Percentiles rank a stretch among this genome's conserved stretches.
phyloP scores from a whole-genome alignment of 2,329 filamentous ascomycete species.

The Thermoascus crustaceus region DNA sequence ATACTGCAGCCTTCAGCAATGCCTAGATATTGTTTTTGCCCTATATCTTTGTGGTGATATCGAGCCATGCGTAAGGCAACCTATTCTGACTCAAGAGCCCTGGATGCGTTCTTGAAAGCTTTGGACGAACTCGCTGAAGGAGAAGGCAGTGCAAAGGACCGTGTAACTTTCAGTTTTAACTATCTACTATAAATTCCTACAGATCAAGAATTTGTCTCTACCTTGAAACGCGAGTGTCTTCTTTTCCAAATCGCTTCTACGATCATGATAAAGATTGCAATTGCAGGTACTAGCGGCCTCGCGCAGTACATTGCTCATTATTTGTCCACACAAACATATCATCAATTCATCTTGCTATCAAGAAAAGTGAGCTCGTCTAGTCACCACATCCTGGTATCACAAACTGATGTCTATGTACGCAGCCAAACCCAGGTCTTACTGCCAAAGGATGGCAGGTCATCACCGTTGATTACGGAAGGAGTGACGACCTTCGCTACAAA shows the following conservation, averaged over 20 bases:
- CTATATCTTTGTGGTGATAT: too few relatives aligned
- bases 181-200: too few relatives aligned
- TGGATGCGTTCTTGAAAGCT: too few relatives aligned
- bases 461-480: constrained; percentile 58
- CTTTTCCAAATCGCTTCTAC: too few relatives aligned
- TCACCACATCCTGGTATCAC: not conserved
- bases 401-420: constrained; percentile 6
- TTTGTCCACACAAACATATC: constrained; percentile 53
- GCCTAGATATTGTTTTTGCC: too few relatives aligned
- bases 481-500: constrained; percentile 52
- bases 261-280: constrained; percentile 52
- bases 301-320: constrained; percentile 51
- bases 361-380: constrained; percentile 43
- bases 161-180: too few relatives aligned
- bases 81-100: too few relatives aligned
- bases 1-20: too few relatives aligned
- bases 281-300: constrained; percentile 54
- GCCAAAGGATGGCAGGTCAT: constrained; percentile 53
- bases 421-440: constrained; percentile 31
- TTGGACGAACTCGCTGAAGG: too few relatives aligned
- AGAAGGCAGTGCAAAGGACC: too few relatives aligned
- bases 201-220: constrained; percentile 1
- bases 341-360: constrained; percentile 64
- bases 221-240: not conserved
- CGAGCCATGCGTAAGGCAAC: too few relatives aligned